Conservation (phyloP, 331 rosid genomes). For the Phaseolus coccineus region DNA sequence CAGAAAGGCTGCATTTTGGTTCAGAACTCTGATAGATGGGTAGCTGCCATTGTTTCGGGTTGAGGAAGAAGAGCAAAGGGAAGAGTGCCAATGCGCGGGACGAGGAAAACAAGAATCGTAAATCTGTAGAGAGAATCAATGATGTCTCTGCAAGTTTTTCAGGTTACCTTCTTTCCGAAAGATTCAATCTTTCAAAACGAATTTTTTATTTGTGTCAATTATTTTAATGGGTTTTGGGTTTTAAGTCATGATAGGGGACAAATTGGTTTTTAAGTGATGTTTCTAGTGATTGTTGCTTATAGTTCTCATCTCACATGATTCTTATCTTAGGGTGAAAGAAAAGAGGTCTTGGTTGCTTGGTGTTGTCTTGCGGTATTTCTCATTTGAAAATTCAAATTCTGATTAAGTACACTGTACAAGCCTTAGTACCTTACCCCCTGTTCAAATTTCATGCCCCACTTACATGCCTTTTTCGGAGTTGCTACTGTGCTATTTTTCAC, state of each 20-base stretch:
- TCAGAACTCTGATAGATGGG: conserved; percentile 47
- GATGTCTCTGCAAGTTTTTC: conserved; percentile 38
- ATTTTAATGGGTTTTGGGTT: conserved; percentile 1
- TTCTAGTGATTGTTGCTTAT: conserved; percentile 12
- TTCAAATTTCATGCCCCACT: conserved; percentile 4
- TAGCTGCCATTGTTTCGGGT: conserved; percentile 57
- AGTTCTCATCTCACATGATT: conserved; percentile 14
- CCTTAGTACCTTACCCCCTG: not conserved
- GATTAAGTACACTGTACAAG: not conserved
- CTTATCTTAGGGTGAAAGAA: not conserved
- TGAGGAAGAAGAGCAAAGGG: conserved; percentile 41
- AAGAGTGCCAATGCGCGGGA: conserved; percentile 37
- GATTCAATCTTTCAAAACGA: not conserved
- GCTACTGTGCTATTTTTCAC: not conserved
- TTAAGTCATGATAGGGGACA: not conserved
- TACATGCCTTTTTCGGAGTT: not conserved
- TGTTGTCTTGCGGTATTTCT: conserved; percentile 24
- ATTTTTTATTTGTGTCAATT: not conserved
- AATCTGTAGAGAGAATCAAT: not conserved
- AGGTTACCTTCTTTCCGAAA: conserved; percentile 32
- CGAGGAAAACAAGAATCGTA: not conserved
- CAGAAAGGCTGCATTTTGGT: conserved; percentile 9
- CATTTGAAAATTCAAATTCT: conserved; percentile 19
- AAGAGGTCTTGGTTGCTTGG: not conserved
- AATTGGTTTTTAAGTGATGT: not conserved